These are phyloP conservation scores for Pholiota conissans DNA, from an alignment of 768 basidiomycete genomes.

Conservation along the genomic window DNA sequence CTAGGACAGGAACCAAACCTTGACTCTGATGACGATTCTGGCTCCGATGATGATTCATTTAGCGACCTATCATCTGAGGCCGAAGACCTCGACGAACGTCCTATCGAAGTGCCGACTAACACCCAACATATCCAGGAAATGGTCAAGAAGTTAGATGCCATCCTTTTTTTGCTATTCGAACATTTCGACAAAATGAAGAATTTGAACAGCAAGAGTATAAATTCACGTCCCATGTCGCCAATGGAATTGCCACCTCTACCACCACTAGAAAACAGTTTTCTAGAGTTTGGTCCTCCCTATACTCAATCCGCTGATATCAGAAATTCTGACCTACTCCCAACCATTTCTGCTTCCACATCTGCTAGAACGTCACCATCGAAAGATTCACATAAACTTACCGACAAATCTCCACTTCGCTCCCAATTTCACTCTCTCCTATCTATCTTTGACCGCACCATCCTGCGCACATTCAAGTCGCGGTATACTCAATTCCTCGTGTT, in stretches of 20 bases:
- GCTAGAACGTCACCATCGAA: conserved; percentile 10
- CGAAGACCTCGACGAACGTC: conserved; percentile 43
- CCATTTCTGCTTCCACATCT: neutral
- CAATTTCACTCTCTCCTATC: conserved; percentile 88
- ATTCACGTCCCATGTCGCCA: conserved; percentile 24
- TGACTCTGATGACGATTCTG: conserved; percentile 19
- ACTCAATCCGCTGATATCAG: neutral
- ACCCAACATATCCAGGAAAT: conserved; percentile 77
- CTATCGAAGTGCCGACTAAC: conserved; percentile 50
- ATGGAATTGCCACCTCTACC: conserved; percentile 38
- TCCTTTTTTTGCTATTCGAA: conserved; percentile 81
- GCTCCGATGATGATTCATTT: conserved; percentile 53
- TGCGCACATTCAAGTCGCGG: conserved; percentile 94
- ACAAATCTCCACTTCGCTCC: conserved; percentile 32
- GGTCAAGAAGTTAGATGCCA: conserved; percentile 89
- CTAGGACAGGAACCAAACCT: conserved; percentile 66
- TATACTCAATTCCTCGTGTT: conserved; percentile 98
- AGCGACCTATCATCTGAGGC: conserved; percentile 80
- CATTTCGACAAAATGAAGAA: conserved; percentile 64
- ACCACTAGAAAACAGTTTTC: conserved; percentile 19
- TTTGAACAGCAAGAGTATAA: conserved; percentile 13
- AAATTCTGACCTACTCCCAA: neutral
- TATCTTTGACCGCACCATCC: conserved; percentile 91
- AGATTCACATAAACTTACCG: neutral
- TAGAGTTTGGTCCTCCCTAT: neutral